phyloP scores from a whole-genome alignment of 2,329 filamentous ascomycete species.

The Elsinoe necatrix region DNA sequence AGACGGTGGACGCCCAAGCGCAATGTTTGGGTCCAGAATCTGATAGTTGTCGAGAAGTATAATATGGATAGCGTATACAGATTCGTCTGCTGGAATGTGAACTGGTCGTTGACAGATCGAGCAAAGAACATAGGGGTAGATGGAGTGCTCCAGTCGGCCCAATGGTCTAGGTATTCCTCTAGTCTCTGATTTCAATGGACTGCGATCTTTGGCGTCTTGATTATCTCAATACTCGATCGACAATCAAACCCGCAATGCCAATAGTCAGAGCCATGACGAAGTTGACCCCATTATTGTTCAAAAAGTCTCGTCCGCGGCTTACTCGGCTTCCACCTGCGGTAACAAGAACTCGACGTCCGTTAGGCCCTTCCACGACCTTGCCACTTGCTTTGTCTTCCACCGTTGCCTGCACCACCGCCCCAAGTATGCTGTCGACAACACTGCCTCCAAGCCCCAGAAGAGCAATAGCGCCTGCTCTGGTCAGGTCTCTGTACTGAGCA shows the following conservation, averaged over 20 bases:
- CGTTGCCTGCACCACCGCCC: slow-evolving; percentile 74
- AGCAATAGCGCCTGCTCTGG: not conserved
- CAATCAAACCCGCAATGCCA: slow-evolving; percentile 41
- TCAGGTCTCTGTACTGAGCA: not conserved
- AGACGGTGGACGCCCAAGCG: too few relatives aligned
- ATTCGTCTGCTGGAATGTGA: too few relatives aligned
- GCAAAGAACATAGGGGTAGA: too few relatives aligned
- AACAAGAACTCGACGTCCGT: slow-evolving; percentile 43
- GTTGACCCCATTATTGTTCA: slow-evolving; percentile 96
- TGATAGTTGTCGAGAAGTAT: too few relatives aligned
- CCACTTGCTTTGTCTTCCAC: slow-evolving; percentile 76
- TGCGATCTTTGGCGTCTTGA: too few relatives aligned
- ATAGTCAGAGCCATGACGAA: slow-evolving; percentile 85
- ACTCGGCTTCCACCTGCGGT: slow-evolving; percentile 29
- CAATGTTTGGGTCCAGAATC: too few relatives aligned
- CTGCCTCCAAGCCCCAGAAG: slow-evolving; percentile 47
- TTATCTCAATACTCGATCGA: slow-evolving; percentile 35
- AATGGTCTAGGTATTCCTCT: too few relatives aligned
- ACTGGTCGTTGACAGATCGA: too few relatives aligned
- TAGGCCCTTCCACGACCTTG: slow-evolving; percentile 75
- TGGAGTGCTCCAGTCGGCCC: too few relatives aligned
- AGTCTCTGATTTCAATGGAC: too few relatives aligned
- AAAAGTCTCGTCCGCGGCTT: slow-evolving; percentile 61
- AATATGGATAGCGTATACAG: too few relatives aligned
- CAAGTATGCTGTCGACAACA: slow-evolving; percentile 78